phyloP scores from a whole-genome alignment of 345 rosid species.

The Turritis glabra region DNA sequence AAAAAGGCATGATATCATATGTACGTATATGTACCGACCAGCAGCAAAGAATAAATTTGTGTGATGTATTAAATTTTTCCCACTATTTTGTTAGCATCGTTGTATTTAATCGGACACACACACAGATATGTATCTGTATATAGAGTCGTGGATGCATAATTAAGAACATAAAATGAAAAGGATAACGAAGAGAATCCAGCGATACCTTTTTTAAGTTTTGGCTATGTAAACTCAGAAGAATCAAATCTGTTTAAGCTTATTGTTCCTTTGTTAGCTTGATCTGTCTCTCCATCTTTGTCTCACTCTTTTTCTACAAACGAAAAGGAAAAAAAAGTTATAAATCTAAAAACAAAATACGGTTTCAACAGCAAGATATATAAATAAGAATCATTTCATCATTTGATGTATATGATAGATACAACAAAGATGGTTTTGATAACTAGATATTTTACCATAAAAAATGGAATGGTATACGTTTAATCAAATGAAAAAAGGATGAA shows the following conservation, averaged over 20 bases:
- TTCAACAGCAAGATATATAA: neutral
- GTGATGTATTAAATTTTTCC: neutral
- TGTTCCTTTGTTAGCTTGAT: constrained; percentile 13
- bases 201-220: constrained; percentile 5
- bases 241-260: neutral
- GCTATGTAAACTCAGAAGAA: neutral
- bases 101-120: neutral
- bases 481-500: neutral
- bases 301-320: constrained; percentile 6
- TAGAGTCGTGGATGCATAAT: no score
- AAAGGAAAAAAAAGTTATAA: neutral
- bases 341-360: neutral
- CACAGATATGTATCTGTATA: no score
- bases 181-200: constrained; percentile 13
- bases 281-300: neutral
- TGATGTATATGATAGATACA: neutral
- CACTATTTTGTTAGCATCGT: neutral
- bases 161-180: neutral
- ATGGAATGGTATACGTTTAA: neutral
- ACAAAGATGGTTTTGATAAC: neutral
- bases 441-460: neutral
- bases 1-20: neutral
- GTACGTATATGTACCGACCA: neutral
- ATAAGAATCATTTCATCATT: neutral
- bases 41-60: neutral